These are phyloP conservation scores for Cucurbita ficifolia DNA, from an alignment of 306 rosid genomes.

Conservation along the genomic window DNA sequence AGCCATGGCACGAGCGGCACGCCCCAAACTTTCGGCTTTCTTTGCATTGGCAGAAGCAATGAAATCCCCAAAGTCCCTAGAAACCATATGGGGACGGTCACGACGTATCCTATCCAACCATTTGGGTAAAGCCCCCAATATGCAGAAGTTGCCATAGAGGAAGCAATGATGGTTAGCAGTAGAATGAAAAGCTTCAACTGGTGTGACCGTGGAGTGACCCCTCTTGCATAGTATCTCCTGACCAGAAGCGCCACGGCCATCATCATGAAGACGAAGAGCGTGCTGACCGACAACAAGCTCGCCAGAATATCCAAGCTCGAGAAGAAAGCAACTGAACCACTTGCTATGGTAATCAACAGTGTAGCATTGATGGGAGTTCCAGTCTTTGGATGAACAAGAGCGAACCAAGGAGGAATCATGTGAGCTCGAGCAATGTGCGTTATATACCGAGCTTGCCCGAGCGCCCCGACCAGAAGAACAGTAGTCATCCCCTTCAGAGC, in stretches of 20 bases:
- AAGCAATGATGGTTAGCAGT: slow-evolving; percentile 42
- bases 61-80: slow-evolving; percentile 44
- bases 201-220: slow-evolving; percentile 27
- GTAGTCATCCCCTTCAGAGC: slow-evolving; percentile 74
- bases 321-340: slow-evolving; percentile 49
- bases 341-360: slow-evolving; percentile 26
- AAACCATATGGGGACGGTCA: slow-evolving; percentile 54
- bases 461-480: slow-evolving; percentile 45
- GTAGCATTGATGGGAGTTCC: slow-evolving; percentile 78
- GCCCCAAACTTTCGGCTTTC: slow-evolving; percentile 62
- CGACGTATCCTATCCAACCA: slow-evolving; percentile 46
- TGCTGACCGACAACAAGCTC: slow-evolving; percentile 53
- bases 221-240: slow-evolving; percentile 58
- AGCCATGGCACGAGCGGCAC: slow-evolving; percentile 84
- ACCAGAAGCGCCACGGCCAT: slow-evolving; percentile 67
- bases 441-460: slow-evolving; percentile 42
- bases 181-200: slow-evolving; percentile 30
- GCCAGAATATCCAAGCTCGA: slow-evolving; percentile 43
- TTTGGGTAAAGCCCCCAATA: slow-evolving; percentile 46
- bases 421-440: slow-evolving; percentile 73
- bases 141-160: slow-evolving; percentile 58
- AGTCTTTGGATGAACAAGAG: slow-evolving; percentile 64
- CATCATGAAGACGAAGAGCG: slow-evolving; percentile 58
- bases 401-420: slow-evolving; percentile 76
- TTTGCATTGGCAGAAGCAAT: slow-evolving; percentile 34